Evolutionary conservation across 2,329 filamentous ascomycete genomes (phyloP).

Genomic region (Mycogone perniciosa): DNA sequence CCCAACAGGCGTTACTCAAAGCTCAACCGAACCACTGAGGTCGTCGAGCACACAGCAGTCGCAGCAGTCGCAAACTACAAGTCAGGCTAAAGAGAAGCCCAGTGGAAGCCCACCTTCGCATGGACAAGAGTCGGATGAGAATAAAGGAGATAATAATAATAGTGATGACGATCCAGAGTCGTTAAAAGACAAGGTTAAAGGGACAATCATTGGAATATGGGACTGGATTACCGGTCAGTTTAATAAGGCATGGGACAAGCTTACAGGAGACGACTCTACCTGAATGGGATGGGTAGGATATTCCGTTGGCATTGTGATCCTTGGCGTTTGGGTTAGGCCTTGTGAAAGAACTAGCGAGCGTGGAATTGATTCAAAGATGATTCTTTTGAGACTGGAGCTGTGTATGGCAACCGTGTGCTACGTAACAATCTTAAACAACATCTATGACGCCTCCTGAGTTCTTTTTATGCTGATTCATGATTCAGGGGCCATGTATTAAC

Average conservation of each 20-base stretch:
- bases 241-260: slow-evolving; percentile 39
- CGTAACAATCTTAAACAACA: no score
- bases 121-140: not conserved
- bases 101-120: not conserved
- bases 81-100: not conserved
- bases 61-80: slow-evolving; percentile 14
- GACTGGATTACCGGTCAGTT: slow-evolving; percentile 47
- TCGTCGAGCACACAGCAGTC: slow-evolving; percentile 17
- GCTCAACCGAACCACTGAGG: slow-evolving; percentile 9
- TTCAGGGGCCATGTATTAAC: no score
- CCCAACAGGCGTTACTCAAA: slow-evolving; percentile 1
- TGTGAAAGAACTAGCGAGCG: no score
- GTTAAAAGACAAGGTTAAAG: slow-evolving; percentile 27
- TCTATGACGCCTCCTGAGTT: no score
- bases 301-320: no score
- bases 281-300: not conserved
- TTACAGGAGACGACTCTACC: slow-evolving; percentile 22
- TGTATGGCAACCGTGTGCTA: no score
- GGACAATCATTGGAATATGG: slow-evolving; percentile 38
- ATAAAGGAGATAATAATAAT: slow-evolving; percentile 13
- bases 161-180: slow-evolving; percentile 19
- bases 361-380: no score
- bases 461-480: no score
- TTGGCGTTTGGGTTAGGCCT: no score
- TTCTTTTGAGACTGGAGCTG: no score